A percentile compares a stretch with the other conserved stretches of the same genome.
These are phyloP conservation scores for Nakazawaea ishiwadae DNA, from an alignment of 805 yeast genomes.

Conservation along the genomic window DNA sequence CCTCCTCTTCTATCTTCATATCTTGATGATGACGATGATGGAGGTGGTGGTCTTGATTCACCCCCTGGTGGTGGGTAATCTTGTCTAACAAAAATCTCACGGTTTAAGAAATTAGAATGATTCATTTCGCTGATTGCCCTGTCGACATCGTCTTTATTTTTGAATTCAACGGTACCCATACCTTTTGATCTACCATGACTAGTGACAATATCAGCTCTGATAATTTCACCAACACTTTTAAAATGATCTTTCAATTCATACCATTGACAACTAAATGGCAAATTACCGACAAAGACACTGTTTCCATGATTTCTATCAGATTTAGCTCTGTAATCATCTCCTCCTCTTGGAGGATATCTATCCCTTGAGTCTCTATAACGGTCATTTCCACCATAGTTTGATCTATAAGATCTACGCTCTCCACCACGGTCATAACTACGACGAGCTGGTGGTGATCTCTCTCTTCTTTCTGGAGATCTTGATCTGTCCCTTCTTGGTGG, in stretches of 20 bases:
- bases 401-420: slow-evolving; percentile 14
- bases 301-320: slow-evolving; percentile 58
- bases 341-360: slow-evolving; percentile 18
- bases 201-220: slow-evolving; percentile 79
- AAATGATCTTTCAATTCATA: slow-evolving; percentile 57
- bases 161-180: slow-evolving; percentile 87
- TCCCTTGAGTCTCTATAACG: slow-evolving; percentile 16
- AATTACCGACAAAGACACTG: slow-evolving; percentile 69
- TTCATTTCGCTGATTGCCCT: slow-evolving; percentile 68
- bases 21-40: too few species aligned
- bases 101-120: slow-evolving; percentile 60
- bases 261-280: slow-evolving; percentile 62
- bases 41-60: slow-evolving; percentile 15
- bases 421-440: slow-evolving; percentile 17
- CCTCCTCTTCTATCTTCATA: slow-evolving; percentile 19
- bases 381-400: slow-evolving; percentile 1
- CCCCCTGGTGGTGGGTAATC: slow-evolving; percentile 80
- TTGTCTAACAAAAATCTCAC: slow-evolving; percentile 85
- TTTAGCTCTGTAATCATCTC: slow-evolving; percentile 28
- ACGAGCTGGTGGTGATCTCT: slow-evolving; percentile 24
- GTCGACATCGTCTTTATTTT: slow-evolving; percentile 56
- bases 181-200: slow-evolving; percentile 80
- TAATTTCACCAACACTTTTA: slow-evolving; percentile 56
- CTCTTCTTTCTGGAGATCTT: slow-evolving; percentile 27
- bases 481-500: slow-evolving; percentile 24